phyloP scores from a whole-genome alignment of 2,329 filamentous ascomycete species.

The Paraphoma sp. region DNA sequence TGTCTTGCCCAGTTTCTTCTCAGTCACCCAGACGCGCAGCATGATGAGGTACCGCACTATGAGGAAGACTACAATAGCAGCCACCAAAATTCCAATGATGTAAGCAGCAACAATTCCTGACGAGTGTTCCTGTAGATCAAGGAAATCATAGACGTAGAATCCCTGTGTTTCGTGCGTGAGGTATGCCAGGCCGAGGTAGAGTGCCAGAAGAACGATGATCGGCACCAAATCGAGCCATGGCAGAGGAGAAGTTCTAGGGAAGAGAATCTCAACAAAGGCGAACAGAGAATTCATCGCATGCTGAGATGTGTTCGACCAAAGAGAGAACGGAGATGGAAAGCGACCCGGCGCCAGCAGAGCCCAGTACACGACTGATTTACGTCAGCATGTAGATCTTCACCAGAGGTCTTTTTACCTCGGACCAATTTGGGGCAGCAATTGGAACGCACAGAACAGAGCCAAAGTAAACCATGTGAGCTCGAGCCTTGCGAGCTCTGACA shows the following conservation, averaged over 20 bases:
- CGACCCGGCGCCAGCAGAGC: slow-evolving; percentile 43
- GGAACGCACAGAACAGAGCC: not conserved
- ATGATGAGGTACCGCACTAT: slow-evolving; percentile 50
- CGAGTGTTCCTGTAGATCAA: slow-evolving; percentile 63
- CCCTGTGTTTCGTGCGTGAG: slow-evolving; percentile 72
- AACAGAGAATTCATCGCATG: slow-evolving; percentile 78
- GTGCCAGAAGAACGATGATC: slow-evolving; percentile 71
- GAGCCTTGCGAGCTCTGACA: not conserved
- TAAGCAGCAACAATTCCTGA: slow-evolving; percentile 68
- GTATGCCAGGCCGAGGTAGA: slow-evolving; percentile 78
- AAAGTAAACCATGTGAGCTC: not conserved
- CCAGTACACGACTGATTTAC: slow-evolving; percentile 51
- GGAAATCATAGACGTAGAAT: slow-evolving; percentile 80
- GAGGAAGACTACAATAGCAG: slow-evolving; percentile 48
- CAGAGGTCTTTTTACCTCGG: slow-evolving; percentile 7
- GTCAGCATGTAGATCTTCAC: not conserved
- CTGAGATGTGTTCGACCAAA: slow-evolving; percentile 70
- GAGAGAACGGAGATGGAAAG: slow-evolving; percentile 43
- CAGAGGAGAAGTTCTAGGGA: slow-evolving; percentile 69
- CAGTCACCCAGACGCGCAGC: slow-evolving; percentile 51
- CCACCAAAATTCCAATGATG: slow-evolving; percentile 58
- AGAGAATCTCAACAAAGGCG: slow-evolving; percentile 75
- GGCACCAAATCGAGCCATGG: slow-evolving; percentile 72
- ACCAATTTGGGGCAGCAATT: not conserved
- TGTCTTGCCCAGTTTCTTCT: slow-evolving; percentile 50